These are phyloP conservation scores for Trichoderma sp. DNA, from an alignment of 2,329 filamentous ascomycete genomes.

Conservation along the genomic window DNA sequence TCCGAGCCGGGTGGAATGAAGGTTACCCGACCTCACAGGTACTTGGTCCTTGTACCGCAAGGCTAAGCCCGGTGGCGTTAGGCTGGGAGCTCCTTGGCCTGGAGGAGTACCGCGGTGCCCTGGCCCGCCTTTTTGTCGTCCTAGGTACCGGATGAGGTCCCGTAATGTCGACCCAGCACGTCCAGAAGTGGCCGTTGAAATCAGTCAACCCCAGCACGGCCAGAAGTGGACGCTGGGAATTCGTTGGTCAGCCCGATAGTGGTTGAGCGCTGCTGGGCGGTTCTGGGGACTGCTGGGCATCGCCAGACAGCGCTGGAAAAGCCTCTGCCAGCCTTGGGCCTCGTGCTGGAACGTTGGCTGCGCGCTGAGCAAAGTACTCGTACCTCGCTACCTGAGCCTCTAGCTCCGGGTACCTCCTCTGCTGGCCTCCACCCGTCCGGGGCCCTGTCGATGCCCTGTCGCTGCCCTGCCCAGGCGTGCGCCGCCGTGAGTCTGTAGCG, in stretches of 20 bases:
- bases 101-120: slow-evolving; percentile 18
- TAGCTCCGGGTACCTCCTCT: slow-evolving; percentile 23
- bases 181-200: background rate
- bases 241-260: background rate
- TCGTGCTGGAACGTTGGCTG: background rate
- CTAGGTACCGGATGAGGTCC: slow-evolving; percentile 14
- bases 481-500: slow-evolving; percentile 4
- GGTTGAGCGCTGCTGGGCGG: background rate
- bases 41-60: slow-evolving; percentile 1
- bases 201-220: background rate
- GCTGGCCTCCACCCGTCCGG: slow-evolving; percentile 2
- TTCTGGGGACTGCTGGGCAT: background rate
- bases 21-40: background rate
- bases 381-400: background rate
- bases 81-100: slow-evolving; percentile 19
- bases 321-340: background rate
- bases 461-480: slow-evolving; percentile 2
- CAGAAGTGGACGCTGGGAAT: background rate
- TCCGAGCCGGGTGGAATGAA: slow-evolving; percentile 10
- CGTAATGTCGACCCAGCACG: background rate
- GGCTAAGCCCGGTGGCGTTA: slow-evolving; percentile 14
- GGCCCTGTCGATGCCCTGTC: slow-evolving; percentile 11
- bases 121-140: slow-evolving; percentile 22
- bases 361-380: background rate
- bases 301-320: background rate